A percentile compares a stretch with the other conserved stretches of the same genome.
Conservation (phyloP, 495 filamentous ascomycete genomes). For the Sphaerosporella brunnea region DNA sequence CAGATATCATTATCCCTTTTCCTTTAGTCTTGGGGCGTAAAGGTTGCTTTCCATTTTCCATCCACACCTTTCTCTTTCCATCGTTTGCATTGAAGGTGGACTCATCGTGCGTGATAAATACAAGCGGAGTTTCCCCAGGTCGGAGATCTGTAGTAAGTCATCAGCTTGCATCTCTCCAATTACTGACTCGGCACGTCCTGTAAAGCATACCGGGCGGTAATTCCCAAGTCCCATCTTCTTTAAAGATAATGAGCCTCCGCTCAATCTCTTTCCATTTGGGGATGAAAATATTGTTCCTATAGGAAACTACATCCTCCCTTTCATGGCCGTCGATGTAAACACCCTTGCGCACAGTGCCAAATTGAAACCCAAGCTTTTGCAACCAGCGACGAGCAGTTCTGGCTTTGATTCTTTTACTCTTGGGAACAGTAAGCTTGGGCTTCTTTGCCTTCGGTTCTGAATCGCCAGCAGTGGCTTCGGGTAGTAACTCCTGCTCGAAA, state of each 20-base stretch:
- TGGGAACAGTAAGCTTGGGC: too few species aligned
- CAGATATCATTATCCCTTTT: slow-evolving; percentile 9
- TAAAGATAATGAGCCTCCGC: not conserved
- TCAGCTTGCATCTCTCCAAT: not conserved
- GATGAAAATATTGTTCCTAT: slow-evolving; percentile 4
- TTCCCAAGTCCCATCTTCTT: slow-evolving; percentile 5
- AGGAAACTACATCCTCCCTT: slow-evolving; percentile 2
- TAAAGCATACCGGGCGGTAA: not conserved
- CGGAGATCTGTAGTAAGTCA: not conserved
- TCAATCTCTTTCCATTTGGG: not conserved
- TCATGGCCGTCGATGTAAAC: slow-evolving; percentile 11
- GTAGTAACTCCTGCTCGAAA: too few species aligned
- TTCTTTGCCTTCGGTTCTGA: too few species aligned
- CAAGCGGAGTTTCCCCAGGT: not conserved
- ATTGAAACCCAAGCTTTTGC: slow-evolving; percentile 6
- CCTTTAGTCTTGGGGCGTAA: not conserved
- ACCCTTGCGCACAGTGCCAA: slow-evolving; percentile 1
- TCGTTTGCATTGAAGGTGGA: slow-evolving; percentile 12
- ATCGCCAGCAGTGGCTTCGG: too few species aligned
- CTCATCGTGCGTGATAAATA: slow-evolving; percentile 7
- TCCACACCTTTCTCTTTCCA: slow-evolving; percentile 3
- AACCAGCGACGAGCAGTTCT: slow-evolving; percentile 4
- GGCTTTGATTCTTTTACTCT: too few species aligned
- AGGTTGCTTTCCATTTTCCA: slow-evolving; percentile 6
- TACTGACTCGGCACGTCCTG: not conserved